These are phyloP conservation scores for Funneliformis geosporum DNA, from an alignment of 192 early-diverging fungal genomes.

Conservation along the genomic window DNA sequence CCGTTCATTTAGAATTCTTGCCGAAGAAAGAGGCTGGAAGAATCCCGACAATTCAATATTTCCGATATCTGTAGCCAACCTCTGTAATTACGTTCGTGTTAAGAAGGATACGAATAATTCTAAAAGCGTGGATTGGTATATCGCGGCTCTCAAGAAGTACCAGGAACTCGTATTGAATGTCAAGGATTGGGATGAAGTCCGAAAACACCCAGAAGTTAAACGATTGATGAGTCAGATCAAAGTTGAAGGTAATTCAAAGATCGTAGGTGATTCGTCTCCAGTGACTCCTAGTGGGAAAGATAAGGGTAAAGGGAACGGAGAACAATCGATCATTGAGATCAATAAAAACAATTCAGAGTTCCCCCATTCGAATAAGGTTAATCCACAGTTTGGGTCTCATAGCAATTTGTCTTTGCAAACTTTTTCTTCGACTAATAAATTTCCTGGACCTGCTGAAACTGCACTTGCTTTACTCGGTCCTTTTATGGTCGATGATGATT, in stretches of 20 bases:
- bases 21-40: slow-evolving; percentile 12
- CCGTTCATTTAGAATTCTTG: slow-evolving; percentile 8
- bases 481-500: not conserved
- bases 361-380: not conserved
- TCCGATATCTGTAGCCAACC: slow-evolving; percentile 1
- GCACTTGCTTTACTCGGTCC: not conserved
- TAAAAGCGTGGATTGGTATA: slow-evolving; percentile 25
- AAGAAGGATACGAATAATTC: slow-evolving; percentile 16
- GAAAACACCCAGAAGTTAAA: slow-evolving; percentile 21
- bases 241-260: not conserved
- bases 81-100: slow-evolving; percentile 12
- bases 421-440: not conserved
- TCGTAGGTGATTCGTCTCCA: not conserved
- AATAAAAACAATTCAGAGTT: not conserved
- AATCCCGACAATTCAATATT: slow-evolving; percentile 11
- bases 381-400: not conserved
- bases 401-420: not conserved
- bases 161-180: not conserved
- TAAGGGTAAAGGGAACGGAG: not conserved
- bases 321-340: not conserved
- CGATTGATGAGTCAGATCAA: slow-evolving; percentile 1
- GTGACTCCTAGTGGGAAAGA: not conserved
- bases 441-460: not conserved
- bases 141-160: slow-evolving; percentile 21
- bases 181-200: slow-evolving; percentile 18